Base-by-base conservation (phyloP, 257 asterid genomes). In the Solanum chilense region DNA sequence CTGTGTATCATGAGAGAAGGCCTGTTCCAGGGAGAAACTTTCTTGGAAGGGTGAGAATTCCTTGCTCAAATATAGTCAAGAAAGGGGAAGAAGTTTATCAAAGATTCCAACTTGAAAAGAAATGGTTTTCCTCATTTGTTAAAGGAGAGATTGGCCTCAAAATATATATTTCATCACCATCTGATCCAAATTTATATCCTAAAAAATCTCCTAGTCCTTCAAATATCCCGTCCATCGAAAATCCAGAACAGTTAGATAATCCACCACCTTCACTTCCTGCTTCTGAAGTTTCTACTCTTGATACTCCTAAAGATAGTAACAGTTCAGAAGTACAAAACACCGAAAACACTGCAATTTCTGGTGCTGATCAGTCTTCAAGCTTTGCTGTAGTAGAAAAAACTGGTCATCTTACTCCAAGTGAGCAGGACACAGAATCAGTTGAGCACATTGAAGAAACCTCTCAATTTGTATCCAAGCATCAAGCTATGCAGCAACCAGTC, bases 121-220 rank as follows among this genome's bases (percentile, higher is more conserved):
- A 91, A 89, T 91, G 93, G 56, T 41, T 94, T 5, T 87, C 91
- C 69, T 89, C 94, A 5, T 90, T 77, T 86, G 91, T 90, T 41
- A 93, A 89, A 85, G 98, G 97, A 73, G 93, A 94, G 68, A 92
- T 95, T 86, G 94, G 98, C 91, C 94, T 95, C 45, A 93, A 94
- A 88, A 90, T 92, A 81, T 93, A 95, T 27, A 62, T 86, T 86
- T 87, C 89, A n/a, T 64, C 92, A 44, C 89, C 91, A 84, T 77
- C 90, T 45, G 89, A 92, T 49, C 90, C 91, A 41, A 81, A 88
- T 15, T 52, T 86, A 69, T 69, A 29, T 68, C 71, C 71, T 47
- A 84, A 56, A 68, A 47, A 20, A 66, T 11, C 88, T 47, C 83
- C 91, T 52, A 68, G 86, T 86, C 77, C 91, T 75, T 42, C 85